Base-by-base conservation (phyloP, 169 alveolate species). In the Eimeria nieschulzi region DNA sequence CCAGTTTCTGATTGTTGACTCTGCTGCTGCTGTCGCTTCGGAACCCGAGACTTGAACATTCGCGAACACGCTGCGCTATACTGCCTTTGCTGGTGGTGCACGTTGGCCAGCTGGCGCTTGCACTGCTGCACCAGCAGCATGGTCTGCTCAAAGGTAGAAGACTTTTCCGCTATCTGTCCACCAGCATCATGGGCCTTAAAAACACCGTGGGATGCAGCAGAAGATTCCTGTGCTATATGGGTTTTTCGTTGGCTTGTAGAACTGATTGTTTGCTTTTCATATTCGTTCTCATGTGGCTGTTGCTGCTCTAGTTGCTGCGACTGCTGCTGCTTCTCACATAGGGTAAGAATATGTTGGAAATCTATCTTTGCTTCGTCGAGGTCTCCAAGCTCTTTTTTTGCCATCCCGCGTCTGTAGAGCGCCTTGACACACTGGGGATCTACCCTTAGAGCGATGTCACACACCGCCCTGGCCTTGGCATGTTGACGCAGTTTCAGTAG, bases 41-140 rank as follows among this genome's bases (percentile, higher is more conserved):
- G 23, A 19, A 19, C 23, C 68, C n/a, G 68, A 15, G 68, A 12
- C 5, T 59, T 59, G 68, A 59, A 59, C 68, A 59, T 59, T 59
- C 68, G 68, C 68, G n/a, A 59, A 59, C 68, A 59, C 68, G 68
- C 68, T 19, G 68, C 68, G n/a, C 68, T 12, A 19, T 59, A 59
- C n/a, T 19, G 68, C 68, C 68, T 1, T 19, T 59, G 23, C n/a
- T 59, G 68, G 23, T 15, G 15, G 68, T 19, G 68, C 15, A 59
- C 68, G n/a, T 15, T 59, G 15, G 68, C 68, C 68, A 59, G 23
- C n/a, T 59, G 68, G 9, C 68, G 68, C 68, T 19, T 59, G 68
- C 68, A 59, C 68, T 59, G 68, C 68, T 19, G 15, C 15, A 19
- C 68, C 15, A 59, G 68, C 23, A 59, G 68, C n/a, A 15, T 19